Base-by-base conservation (phyloP, 371 early-diverging fungal genomes). In the Rhizopus sp. region DNA sequence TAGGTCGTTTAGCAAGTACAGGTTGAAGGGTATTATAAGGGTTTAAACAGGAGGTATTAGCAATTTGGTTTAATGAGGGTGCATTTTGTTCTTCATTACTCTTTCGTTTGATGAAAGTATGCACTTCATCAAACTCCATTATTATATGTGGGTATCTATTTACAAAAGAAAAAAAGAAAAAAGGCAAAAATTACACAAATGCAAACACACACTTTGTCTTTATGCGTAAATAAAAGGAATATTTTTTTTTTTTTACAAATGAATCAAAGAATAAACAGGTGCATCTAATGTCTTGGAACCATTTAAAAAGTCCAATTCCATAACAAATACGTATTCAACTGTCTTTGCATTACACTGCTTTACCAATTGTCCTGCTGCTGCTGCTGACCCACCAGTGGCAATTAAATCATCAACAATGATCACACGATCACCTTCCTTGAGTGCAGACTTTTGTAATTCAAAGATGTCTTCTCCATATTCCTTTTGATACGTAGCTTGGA, bases 391-490 rank as follows among this genome's bases (percentile, higher is more conserved):
- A 63, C 98, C 98, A 5, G 98, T 98, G 29, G 98, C 98, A 75
- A 97, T 90, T 68, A 98, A 73, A 69, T 98, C 99, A 66, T 98
- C 99, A 67, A 98, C 73, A 32, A 97, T 82, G 55, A 97, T 84
- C 9, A 97, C 97, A 61, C 87, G 87, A 69, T 92, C 86, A 40
- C 90, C 92, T 23, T 83, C 62, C 77, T 89, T 86, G 68, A 98
- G 84, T 33, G 93, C 86, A 57, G 75, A 84, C 50, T 80, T 72
- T 72, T 93, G 92, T 82, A 98, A 88, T 75, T 98, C 97, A 77
- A 98, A 94, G 50, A 84, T 68, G 65, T 98, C 97, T 82, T 83
- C 80, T 55, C 99, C 99, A 68, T 98, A 98, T 75, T 98, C 99
- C 86, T 96, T 96, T 39, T 75, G 80, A 73, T 97, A 98, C 3